Conservation (phyloP, 495 filamentous ascomycete genomes). For the Trichoderma reesei region DNA sequence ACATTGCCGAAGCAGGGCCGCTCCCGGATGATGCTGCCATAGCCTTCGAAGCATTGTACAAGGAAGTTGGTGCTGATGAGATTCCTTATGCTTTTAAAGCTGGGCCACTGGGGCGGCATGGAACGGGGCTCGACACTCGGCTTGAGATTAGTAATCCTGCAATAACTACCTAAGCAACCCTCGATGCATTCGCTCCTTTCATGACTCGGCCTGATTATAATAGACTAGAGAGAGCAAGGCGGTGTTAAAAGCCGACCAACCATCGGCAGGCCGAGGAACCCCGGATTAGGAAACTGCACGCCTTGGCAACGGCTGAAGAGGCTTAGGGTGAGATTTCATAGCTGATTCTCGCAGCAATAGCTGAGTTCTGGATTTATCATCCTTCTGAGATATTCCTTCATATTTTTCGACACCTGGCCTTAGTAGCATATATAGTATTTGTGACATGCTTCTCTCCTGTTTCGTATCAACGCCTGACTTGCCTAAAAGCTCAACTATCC, state of each 20-base stretch:
- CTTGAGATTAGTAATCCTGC: background rate
- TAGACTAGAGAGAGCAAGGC: background rate
- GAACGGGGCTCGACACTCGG: too few relatives aligned
- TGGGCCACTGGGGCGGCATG: background rate
- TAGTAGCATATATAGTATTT: too few relatives aligned
- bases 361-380: background rate
- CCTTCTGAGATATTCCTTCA: too few relatives aligned
- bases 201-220: background rate
- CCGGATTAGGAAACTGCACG: background rate
- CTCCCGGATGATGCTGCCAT: background rate
- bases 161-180: too few relatives aligned
- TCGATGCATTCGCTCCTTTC: background rate
- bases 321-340: background rate
- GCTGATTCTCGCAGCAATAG: background rate
- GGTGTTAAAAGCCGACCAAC: background rate
- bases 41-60: slow-evolving; percentile 27
- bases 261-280: background rate
- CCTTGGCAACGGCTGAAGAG: background rate
- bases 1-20: background rate
- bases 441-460: too few relatives aligned
- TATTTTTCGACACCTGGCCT: too few relatives aligned
- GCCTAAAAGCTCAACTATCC: too few relatives aligned
- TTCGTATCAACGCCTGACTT: too few relatives aligned
- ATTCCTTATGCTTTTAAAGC: background rate
- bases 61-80: slow-evolving; percentile 18